A percentile compares a stretch with the other conserved stretches of the same genome.
These are phyloP conservation scores for Naegleria lovaniensis DNA, from an alignment of 208 protist species.

Conservation along the genomic window DNA sequence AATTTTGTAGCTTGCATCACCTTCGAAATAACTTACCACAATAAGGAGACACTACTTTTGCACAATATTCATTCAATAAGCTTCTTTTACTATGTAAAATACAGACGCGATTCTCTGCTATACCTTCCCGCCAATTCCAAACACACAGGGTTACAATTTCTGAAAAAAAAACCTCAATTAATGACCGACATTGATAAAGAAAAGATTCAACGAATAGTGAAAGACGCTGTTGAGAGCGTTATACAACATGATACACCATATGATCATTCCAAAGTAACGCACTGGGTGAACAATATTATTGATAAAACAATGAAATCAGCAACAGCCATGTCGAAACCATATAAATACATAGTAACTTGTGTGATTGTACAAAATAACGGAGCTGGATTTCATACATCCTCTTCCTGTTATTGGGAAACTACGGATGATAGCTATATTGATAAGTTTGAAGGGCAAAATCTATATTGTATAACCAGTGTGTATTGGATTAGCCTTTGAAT, in stretches of 20 bases:
- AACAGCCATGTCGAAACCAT: constrained; percentile 48
- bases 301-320: constrained; percentile 42
- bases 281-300: constrained; percentile 43
- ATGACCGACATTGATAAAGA: constrained; percentile 18
- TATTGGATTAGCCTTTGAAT: neutral
- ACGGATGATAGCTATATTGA: neutral
- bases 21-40: too few relatives aligned
- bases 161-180: too few relatives aligned
- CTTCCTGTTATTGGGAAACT: constrained; percentile 65
- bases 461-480: constrained; percentile 21
- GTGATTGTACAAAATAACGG: constrained; percentile 73
- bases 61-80: too few relatives aligned
- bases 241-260: constrained; percentile 34
- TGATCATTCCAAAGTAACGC: constrained; percentile 34
- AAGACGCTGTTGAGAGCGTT: constrained; percentile 37
- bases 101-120: too few relatives aligned
- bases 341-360: constrained; percentile 59
- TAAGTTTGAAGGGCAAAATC: constrained; percentile 15
- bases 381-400: constrained; percentile 62
- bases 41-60: too few relatives aligned
- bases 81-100: too few relatives aligned
- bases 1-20: too few relatives aligned
- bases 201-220: constrained; percentile 34
- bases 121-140: too few relatives aligned
- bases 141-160: too few relatives aligned